Evolutionary conservation across 371 early-diverging fungal species (phyloP), one percentile per base, ranked within the genome.

Genomic region (Blastocladiella emersonii): DNA sequence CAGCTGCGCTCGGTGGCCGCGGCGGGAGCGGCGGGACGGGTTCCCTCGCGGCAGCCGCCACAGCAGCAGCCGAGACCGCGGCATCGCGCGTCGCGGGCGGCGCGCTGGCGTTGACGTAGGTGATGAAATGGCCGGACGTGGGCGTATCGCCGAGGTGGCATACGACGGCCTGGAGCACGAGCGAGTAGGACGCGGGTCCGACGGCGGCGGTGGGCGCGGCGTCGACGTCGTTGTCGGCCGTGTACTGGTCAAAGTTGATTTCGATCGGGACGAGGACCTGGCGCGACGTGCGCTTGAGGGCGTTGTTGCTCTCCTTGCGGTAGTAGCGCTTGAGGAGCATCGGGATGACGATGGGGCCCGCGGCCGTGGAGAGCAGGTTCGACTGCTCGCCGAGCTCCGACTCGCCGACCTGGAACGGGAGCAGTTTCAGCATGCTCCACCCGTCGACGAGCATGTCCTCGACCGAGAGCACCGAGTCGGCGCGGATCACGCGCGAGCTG

Each of bases 141-240:
- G 53, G 53, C 15, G 53, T 30, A 3, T 51, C 53, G 53, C 53
- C 53, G 17, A 51, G 32, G 53, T 51, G 53, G 53, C 53, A 51
- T 6, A 51, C 19, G 15, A 51, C 53, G 15, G 53, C 15, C 10
- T 30, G 53, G 21, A 51, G 53, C 1, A 51, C 53, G 53, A 51
- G 53, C 32, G 53, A 44, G 45, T 44, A 44, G 7, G 39, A 37
- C 39, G 39, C 39, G n/a, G n/a, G n/a, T n/a, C n/a, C n/a, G 39
- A 37, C 7, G 7, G 5, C 13, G 39, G 7, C 39, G 39, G 7
- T 5, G 39, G 7, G 7, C 5, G 13, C 39, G 7, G 39, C 30
- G 13, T 32, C 53, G 53, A 30, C 15, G 34, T 27, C 12, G 30
- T 27, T 2, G 27, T 53, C 53, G 53, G 53, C 30, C 32, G 56